Evolutionary conservation across 768 basidiomycete genomes (phyloP).

Genomic region (Boletellus ananas): DNA sequence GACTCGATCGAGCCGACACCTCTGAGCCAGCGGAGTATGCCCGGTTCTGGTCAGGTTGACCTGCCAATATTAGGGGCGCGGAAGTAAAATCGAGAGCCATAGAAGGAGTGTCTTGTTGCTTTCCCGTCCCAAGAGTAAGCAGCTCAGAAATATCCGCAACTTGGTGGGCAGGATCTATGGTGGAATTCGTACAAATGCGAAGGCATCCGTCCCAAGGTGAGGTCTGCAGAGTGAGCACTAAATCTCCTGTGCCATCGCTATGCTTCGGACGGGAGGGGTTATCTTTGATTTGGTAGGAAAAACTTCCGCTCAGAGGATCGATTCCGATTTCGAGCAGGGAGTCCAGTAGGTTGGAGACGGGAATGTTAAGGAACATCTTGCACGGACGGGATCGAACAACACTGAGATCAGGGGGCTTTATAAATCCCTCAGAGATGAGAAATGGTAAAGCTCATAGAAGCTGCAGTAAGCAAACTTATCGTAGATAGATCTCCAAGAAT

Average conservation of each 20-base stretch:
- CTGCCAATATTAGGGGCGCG: not conserved
- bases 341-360: not conserved
- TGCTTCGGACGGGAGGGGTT: not conserved
- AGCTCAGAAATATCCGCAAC: too few species aligned
- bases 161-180: not conserved
- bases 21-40: not conserved
- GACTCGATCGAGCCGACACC: not conserved
- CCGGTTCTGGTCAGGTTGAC: not conserved
- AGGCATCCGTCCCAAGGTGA: not conserved
- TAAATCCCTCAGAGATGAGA: not conserved
- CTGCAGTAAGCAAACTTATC: too few species aligned
- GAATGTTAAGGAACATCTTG: slow-evolving; percentile 1
- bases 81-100: not conserved
- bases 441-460: too few species aligned
- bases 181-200: not conserved
- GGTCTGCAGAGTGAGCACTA: not conserved
- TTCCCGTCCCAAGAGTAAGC: not conserved
- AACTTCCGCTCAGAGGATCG: not conserved
- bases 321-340: not conserved
- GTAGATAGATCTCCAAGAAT: not conserved
- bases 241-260: not conserved
- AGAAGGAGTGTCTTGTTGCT: not conserved
- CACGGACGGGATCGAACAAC: not conserved
- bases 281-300: slow-evolving; percentile 1
- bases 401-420: not conserved